Percentiles rank a stretch among this genome's conserved stretches.
Evolutionary conservation across 805 yeast genomes (phyloP).

Genomic region (Suhomyces tanzawaensis): DNA sequence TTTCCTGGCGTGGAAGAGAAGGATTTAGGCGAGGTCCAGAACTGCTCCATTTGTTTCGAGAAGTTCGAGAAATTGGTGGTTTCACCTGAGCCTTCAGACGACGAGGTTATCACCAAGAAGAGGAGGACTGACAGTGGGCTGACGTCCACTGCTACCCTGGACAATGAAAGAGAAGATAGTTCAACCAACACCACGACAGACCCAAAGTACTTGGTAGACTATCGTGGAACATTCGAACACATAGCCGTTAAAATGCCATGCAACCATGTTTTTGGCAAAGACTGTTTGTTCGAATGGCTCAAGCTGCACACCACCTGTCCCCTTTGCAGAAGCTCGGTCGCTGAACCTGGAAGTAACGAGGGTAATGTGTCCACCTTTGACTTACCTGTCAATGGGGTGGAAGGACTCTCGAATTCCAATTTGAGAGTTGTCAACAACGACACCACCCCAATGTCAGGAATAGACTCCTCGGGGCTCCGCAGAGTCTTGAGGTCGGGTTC

Average conservation of each 20-base stretch:
- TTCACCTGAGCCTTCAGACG: conserved; percentile 1
- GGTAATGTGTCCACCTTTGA: conserved; percentile 29
- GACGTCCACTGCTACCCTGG: conserved; percentile 2
- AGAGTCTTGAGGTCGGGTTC: conserved; percentile 13
- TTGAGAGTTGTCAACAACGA: conserved; percentile 8
- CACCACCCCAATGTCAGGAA: not conserved
- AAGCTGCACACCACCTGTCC: conserved; percentile 77
- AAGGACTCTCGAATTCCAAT: not conserved
- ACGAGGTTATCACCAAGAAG: conserved; percentile 6
- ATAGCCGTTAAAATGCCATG: conserved; percentile 77
- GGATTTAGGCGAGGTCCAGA: conserved; percentile 29
- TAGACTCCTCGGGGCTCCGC: not conserved
- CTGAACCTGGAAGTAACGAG: conserved; percentile 1
- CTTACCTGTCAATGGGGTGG: conserved; percentile 14
- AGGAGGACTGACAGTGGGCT: conserved; percentile 1
- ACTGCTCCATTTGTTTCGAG: conserved; percentile 56
- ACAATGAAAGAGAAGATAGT: not conserved
- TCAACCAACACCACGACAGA: not conserved
- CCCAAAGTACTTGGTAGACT: conserved; percentile 18
- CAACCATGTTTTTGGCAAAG: conserved; percentile 79
- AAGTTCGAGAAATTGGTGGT: conserved; percentile 11
- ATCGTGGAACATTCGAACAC: conserved; percentile 41
- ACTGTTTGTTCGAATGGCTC: conserved; percentile 86
- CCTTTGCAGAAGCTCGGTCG: conserved; percentile 59
- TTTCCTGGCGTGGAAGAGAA: conserved; percentile 38